phyloP scores from a whole-genome alignment of 441 rosid genomes.

The Kokia cookei region DNA sequence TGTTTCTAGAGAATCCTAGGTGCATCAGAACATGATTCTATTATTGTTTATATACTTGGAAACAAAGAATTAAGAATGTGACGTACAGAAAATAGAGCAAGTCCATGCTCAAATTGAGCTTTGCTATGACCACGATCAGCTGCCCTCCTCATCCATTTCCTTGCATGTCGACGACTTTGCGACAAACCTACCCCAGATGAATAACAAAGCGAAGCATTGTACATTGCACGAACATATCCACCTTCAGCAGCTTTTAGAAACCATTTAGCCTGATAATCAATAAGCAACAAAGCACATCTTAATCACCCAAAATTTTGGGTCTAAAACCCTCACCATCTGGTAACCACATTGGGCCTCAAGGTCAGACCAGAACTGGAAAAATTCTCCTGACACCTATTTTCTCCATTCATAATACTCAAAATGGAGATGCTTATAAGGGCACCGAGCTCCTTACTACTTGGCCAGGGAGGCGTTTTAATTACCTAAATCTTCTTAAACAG shows the following conservation, averaged over 20 bases:
- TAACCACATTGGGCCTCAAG: too few relatives aligned
- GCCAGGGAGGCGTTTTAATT: background rate
- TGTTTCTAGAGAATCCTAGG: background rate
- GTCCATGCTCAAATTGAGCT: background rate
- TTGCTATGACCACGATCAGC: conserved; percentile 55
- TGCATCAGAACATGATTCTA: background rate
- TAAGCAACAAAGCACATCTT: background rate
- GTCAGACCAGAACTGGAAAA: too few relatives aligned
- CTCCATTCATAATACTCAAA: too few relatives aligned
- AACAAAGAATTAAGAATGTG: background rate
- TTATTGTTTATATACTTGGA: background rate
- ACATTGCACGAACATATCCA: conserved; percentile 84
- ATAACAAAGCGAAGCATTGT: conserved; percentile 69
- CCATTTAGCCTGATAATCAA: conserved; percentile 54
- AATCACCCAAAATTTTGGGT: background rate
- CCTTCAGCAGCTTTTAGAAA: conserved; percentile 79
- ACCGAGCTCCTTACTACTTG: background rate
- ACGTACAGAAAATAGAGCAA: background rate
- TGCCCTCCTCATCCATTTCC: conserved; percentile 90
- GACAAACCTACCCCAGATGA: conserved; percentile 71
- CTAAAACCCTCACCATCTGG: too few relatives aligned
- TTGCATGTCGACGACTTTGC: conserved; percentile 42
- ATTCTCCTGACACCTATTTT: too few relatives aligned
- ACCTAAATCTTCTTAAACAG: background rate
- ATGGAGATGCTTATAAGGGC: too few relatives aligned